phyloP scores from a whole-genome alignment of 257 asterid genomes.

The Przewalskia tangutica region DNA sequence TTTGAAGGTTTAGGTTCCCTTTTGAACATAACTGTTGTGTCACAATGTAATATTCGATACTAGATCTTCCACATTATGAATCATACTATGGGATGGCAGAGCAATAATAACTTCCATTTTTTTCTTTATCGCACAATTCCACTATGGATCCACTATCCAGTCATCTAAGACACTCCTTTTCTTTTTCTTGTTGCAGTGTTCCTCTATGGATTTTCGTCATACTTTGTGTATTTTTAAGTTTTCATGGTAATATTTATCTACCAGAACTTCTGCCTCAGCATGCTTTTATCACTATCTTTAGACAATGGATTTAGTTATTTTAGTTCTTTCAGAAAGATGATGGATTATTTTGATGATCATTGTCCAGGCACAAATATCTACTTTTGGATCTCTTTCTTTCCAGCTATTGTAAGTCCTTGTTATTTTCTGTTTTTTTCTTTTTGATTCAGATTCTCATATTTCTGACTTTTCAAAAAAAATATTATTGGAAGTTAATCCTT shows the following conservation, averaged over 20 bases:
- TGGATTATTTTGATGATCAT: background rate
- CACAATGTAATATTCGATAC: background rate
- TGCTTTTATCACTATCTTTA: background rate
- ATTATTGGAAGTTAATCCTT: conserved; percentile 54
- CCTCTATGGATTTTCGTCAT: conserved; percentile 46
- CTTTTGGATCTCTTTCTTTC: conserved; percentile 86
- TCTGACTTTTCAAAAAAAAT: background rate
- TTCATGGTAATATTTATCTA: conserved; percentile 24
- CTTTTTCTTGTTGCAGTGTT: conserved; percentile 22
- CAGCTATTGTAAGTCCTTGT: conserved; percentile 48
- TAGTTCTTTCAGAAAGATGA: background rate
- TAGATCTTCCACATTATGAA: background rate
- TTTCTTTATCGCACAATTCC: background rate
- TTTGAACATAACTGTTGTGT: background rate
- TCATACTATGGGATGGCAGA: background rate
- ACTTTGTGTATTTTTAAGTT: conserved; percentile 25
- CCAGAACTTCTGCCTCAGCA: background rate
- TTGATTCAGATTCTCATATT: background rate
- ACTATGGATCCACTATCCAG: background rate
- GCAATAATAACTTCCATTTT: background rate
- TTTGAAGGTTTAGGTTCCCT: background rate
- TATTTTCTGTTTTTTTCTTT: background rate
- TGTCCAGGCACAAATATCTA: conserved; percentile 76
- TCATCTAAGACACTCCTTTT: background rate
- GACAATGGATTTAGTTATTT: background rate